phyloP scores from a whole-genome alignment of 1,139 yeast species.

The Geotrichum fermentans region DNA sequence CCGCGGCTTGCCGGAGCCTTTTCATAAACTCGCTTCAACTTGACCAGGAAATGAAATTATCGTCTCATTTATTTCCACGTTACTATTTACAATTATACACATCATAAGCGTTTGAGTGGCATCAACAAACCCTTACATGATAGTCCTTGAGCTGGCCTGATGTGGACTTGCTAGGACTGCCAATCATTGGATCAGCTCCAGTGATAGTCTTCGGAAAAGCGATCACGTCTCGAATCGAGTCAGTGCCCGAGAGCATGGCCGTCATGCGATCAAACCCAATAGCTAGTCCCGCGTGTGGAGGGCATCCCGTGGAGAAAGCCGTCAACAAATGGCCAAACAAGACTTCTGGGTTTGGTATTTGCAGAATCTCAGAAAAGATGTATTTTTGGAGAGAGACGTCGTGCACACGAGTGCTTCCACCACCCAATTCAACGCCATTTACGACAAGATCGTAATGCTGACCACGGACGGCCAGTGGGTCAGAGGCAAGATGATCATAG shows the following conservation, averaged over 20 bases:
- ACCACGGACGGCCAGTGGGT: slow-evolving; percentile 70
- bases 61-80: neutral
- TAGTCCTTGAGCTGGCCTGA: slow-evolving; percentile 42
- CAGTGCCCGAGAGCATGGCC: slow-evolving; percentile 75
- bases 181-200: slow-evolving; percentile 84
- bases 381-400: slow-evolving; percentile 71
- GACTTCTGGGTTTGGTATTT: slow-evolving; percentile 45
- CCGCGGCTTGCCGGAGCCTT: too few relatives aligned
- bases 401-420: slow-evolving; percentile 94
- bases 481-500: slow-evolving; percentile 48
- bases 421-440: slow-evolving; percentile 94
- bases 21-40: neutral
- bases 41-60: neutral
- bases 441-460: slow-evolving; percentile 92
- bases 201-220: slow-evolving; percentile 93
- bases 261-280: slow-evolving; percentile 90
- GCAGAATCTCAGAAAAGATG: slow-evolving; percentile 41
- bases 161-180: slow-evolving; percentile 68
- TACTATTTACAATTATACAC: neutral
- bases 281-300: slow-evolving; percentile 98
- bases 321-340: slow-evolving; percentile 83
- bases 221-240: slow-evolving; percentile 83
- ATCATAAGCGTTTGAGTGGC: neutral
- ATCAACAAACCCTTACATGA: slow-evolving; percentile 21
- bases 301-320: slow-evolving; percentile 88